Conservation (phyloP, 148 eudicot species). For the Nepenthes gracilis region DNA sequence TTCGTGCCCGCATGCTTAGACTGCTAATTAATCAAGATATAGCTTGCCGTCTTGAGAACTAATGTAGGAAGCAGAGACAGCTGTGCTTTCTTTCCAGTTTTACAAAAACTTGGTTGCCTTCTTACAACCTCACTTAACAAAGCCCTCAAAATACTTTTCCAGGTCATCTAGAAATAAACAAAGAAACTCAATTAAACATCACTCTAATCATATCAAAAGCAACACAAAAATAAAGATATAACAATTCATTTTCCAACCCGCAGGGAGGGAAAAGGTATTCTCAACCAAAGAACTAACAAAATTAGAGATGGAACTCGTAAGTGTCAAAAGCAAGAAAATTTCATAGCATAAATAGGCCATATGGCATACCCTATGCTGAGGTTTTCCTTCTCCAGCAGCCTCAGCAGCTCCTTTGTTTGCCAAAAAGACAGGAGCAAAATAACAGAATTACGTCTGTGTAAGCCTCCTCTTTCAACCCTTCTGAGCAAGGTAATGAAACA, state of each 20-base stretch:
- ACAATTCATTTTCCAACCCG: neutral
- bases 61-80: too few species aligned
- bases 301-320: neutral
- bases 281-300: neutral
- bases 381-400: slow-evolving; percentile 66
- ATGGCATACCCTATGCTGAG: slow-evolving; percentile 47
- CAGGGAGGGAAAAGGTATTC: neutral
- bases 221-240: too few species aligned
- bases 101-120: too few species aligned
- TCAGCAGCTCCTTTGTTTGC: slow-evolving; percentile 85
- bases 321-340: neutral
- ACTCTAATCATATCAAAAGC: too few species aligned
- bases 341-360: slow-evolving; percentile 1
- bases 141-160: too few species aligned
- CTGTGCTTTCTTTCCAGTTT: too few species aligned
- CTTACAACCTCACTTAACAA: too few species aligned
- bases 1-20: too few species aligned
- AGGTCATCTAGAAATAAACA: too few species aligned
- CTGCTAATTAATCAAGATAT: too few species aligned
- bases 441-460: slow-evolving; percentile 55
- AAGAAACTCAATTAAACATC: neutral
- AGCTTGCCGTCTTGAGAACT: too few species aligned
- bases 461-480: slow-evolving; percentile 22
- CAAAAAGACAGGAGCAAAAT: slow-evolving; percentile 76
- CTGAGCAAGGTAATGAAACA: slow-evolving; percentile 39